These are phyloP conservation scores for Candida albicans DNA, from an alignment of 1,139 yeast species.

Conservation along the genomic window DNA sequence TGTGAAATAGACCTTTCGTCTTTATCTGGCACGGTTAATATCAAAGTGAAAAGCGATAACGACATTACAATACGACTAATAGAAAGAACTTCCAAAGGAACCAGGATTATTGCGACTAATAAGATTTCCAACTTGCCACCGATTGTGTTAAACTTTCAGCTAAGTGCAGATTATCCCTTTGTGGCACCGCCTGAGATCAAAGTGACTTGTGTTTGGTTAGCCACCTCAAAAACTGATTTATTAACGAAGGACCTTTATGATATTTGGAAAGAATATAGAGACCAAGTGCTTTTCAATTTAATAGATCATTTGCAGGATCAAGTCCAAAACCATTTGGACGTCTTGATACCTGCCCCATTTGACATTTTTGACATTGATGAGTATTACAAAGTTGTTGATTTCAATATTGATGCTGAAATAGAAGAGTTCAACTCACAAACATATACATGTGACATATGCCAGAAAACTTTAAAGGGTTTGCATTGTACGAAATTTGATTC, in stretches of 20 bases:
- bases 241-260: constrained; percentile 21
- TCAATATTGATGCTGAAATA: constrained; percentile 11
- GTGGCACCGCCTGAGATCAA: constrained; percentile 29
- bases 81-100: not conserved
- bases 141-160: constrained; percentile 24
- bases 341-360: constrained; percentile 8
- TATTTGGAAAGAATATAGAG: constrained; percentile 41
- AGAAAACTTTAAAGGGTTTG: constrained; percentile 50
- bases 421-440: constrained; percentile 38
- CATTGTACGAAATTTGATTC: constrained; percentile 40
- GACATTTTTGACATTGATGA: constrained; percentile 14
- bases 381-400: constrained; percentile 13
- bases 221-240: constrained; percentile 12
- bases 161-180: constrained; percentile 31
- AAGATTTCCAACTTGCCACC: constrained; percentile 28
- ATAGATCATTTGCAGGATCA: constrained; percentile 45
- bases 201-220: constrained; percentile 23
- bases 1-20: constrained; percentile 18
- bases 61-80: constrained; percentile 13
- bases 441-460: constrained; percentile 62
- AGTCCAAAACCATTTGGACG: constrained; percentile 16
- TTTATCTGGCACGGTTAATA: constrained; percentile 24
- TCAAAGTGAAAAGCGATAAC: constrained; percentile 27
- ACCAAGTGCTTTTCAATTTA: constrained; percentile 45
- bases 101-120: constrained; percentile 1